Conservation (phyloP, 2,329 filamentous ascomycete genomes). For the Aspergillus hiratsukae region DNA sequence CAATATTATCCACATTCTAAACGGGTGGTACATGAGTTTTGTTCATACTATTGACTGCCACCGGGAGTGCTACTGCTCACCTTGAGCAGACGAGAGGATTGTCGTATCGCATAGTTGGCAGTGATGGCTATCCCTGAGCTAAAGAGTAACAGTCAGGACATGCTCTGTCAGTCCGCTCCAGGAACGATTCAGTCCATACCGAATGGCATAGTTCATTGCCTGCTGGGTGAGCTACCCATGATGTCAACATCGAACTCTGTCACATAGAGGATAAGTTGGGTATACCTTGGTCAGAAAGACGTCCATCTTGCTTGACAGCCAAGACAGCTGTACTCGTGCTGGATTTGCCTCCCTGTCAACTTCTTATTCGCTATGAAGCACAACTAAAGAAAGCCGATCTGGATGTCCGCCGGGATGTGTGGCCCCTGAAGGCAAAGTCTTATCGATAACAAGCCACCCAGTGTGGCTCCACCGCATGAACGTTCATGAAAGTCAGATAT, state of each 20-base stretch:
- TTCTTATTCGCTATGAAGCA: background rate
- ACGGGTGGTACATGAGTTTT: conserved; percentile 4
- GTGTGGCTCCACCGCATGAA: conserved; percentile 6
- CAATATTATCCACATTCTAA: conserved; percentile 62
- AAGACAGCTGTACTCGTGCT: background rate
- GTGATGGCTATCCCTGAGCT: conserved; percentile 79
- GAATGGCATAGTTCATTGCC: conserved; percentile 87
- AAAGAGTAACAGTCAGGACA: conserved; percentile 5
- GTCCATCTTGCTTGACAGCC: conserved; percentile 59
- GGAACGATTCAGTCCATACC: conserved; percentile 32
- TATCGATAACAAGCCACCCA: conserved; percentile 22
- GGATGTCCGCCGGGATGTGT: background rate
- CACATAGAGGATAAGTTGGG: background rate
- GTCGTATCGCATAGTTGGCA: conserved; percentile 76
- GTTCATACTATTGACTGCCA: background rate
- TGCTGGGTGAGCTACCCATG: conserved; percentile 60
- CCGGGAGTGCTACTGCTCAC: conserved; percentile 28
- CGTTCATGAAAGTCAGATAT: background rate
- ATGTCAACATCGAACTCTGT: conserved; percentile 18
- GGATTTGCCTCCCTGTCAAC: background rate
- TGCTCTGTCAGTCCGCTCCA: background rate
- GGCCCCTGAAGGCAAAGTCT: conserved; percentile 2
- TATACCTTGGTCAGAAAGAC: conserved; percentile 57
- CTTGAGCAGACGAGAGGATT: conserved; percentile 73
- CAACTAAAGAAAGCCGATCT: background rate